Base-by-base conservation (phyloP, 129 eudicot species). In the Rutidosis leptorrhynchoides region DNA sequence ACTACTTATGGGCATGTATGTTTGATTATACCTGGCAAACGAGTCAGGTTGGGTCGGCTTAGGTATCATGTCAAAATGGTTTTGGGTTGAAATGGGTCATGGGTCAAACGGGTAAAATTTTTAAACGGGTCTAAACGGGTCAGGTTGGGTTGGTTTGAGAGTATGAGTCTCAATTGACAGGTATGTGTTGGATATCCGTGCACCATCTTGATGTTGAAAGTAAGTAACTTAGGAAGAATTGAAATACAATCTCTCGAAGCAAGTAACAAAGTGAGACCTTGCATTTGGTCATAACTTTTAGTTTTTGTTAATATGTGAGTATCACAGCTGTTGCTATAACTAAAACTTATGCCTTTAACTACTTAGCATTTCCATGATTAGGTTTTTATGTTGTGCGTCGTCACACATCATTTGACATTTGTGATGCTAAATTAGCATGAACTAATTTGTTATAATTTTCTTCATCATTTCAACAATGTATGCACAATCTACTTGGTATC, bases 151-250 rank as follows among this genome's bases (percentile, higher is more conserved):
- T n/a, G n/a, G n/a, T n/a, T n/a, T n/a, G n/a, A n/a, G n/a, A n/a
- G n/a, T n/a, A n/a, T n/a, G n/a, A n/a, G n/a, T n/a, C n/a, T n/a
- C n/a, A n/a, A n/a, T n/a, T n/a, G n/a, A n/a, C n/a, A n/a, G n/a
- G n/a, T n/a, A n/a, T n/a, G n/a, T n/a, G n/a, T 30, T 48, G 61
- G 62, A 60, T 71, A 26, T 17, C 15, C 60, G 45, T 60, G 68
- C 28, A 17, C 24, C 45, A 59, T 58, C 32, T 19, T 63, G 56
- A 72, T 35, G 43, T 35, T 72, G 77, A 26, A 49, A 62, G 5
- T 52, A 48, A 62, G 52, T 62, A 53, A 72, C 35, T 54, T 49
- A 19, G 28, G 37, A 32, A 40, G 3, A 11, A 3, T 40, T 40
- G n/a, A 40, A 11, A 11, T 12, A 11, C n/a, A 40, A 14, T 40